phyloP scores from a whole-genome alignment of 179 eudicot species.

The Spinacia oleracea region DNA sequence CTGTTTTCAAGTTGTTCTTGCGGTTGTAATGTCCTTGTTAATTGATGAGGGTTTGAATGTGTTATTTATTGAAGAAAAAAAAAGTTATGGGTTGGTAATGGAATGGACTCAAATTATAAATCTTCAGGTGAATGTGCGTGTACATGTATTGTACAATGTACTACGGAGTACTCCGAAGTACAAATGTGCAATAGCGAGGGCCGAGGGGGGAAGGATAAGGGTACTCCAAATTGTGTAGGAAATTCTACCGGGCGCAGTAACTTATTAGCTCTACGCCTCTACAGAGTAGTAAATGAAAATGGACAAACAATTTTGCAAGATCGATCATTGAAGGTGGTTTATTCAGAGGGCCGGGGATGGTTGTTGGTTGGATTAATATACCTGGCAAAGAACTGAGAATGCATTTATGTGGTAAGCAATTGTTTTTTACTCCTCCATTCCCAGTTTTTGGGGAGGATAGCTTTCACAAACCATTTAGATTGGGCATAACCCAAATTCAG shows the following conservation, averaged over 20 bases:
- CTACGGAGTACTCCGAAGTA: too few relatives aligned
- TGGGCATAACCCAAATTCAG: not conserved
- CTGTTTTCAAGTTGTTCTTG: not conserved
- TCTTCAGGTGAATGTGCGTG: not conserved
- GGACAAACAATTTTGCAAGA: too few relatives aligned
- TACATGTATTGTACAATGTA: too few relatives aligned
- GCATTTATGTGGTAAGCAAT: not conserved
- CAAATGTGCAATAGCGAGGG: too few relatives aligned
- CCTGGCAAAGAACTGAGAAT: not conserved
- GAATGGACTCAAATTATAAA: not conserved
- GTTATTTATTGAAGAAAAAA: too few relatives aligned
- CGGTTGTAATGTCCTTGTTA: not conserved
- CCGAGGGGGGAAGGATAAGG: too few relatives aligned
- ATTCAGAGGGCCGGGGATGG: too few relatives aligned
- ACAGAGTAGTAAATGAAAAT: not conserved
- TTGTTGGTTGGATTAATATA: too few relatives aligned
- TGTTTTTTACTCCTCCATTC: not conserved
- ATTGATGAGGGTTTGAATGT: not conserved
- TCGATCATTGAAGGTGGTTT: too few relatives aligned
- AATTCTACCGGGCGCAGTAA: too few relatives aligned
- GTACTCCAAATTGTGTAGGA: too few relatives aligned
- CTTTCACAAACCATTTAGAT: not conserved
- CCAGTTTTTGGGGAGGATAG: not conserved
- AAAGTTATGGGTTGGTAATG: not conserved
- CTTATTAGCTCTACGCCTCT: too few relatives aligned